Conservation (phyloP, 1,284 basidiomycete species). For the Cronartium quercuum region DNA sequence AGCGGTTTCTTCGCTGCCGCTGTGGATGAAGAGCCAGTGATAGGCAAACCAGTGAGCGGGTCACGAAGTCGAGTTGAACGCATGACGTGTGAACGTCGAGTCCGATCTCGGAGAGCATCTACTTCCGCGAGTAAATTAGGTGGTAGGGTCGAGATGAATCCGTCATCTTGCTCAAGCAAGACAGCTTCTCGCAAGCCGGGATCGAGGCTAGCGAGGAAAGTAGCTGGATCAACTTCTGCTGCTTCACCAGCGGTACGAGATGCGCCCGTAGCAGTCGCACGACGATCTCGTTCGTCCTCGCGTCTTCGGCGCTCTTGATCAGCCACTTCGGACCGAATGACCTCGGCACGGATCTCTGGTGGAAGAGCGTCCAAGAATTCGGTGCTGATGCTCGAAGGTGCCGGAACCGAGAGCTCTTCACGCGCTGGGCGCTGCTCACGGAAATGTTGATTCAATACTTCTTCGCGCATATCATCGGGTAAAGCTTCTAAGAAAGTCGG, state of each 20-base stretch:
- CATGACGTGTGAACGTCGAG: background rate
- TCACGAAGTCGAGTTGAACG: constrained; percentile 31
- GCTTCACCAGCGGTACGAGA: constrained; percentile 52
- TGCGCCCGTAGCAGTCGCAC: constrained; percentile 36
- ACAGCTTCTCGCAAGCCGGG: constrained; percentile 77
- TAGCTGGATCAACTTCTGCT: constrained; percentile 73
- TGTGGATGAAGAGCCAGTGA: constrained; percentile 11
- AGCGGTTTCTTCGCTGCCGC: constrained; percentile 46
- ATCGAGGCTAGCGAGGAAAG: constrained; percentile 76
- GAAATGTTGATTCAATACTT: constrained; percentile 94
- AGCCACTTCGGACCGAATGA: constrained; percentile 84
- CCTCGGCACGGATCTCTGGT: constrained; percentile 90
- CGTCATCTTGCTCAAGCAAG: constrained; percentile 76
- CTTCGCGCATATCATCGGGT: constrained; percentile 97
- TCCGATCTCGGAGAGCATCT: constrained; percentile 58
- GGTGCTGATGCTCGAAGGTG: constrained; percentile 75
- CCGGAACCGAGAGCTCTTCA: constrained; percentile 59
- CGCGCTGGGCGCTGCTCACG: constrained; percentile 62
- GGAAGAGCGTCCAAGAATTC: constrained; percentile 96
- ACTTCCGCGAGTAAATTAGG: constrained; percentile 77
- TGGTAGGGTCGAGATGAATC: constrained; percentile 69
- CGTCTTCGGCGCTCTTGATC: constrained; percentile 65
- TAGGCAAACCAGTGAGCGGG: constrained; percentile 23
- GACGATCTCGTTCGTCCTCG: constrained; percentile 32
- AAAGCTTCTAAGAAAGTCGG: constrained; percentile 95